phyloP scores from a whole-genome alignment of 768 basidiomycete genomes.

The Boletus sensibilis region DNA sequence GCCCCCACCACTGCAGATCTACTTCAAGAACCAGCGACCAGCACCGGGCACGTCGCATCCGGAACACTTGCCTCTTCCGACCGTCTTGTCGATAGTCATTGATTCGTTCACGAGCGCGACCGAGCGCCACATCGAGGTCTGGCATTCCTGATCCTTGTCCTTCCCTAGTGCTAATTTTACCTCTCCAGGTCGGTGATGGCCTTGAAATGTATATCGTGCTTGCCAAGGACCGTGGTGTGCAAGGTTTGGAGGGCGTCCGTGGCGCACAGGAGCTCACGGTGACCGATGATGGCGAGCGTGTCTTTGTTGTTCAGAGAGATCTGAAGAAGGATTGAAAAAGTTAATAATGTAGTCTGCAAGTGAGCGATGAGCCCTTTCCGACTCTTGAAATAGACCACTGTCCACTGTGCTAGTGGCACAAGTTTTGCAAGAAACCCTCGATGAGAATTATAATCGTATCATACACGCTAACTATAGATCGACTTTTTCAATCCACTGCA shows the following conservation, averaged over 20 bases:
- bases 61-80: constrained; percentile 72
- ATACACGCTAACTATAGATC: neutral
- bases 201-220: constrained; percentile 90
- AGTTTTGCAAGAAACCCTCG: neutral
- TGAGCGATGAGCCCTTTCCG: neutral
- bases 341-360: neutral
- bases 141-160: constrained; percentile 18
- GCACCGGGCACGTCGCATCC: constrained; percentile 75
- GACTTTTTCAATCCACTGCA: neutral
- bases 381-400: neutral
- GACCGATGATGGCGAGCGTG: constrained; percentile 63
- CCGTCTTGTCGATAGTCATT: constrained; percentile 83
- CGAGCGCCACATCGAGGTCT: constrained; percentile 95
- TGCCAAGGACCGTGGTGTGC: constrained; percentile 60
- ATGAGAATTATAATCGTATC: neutral
- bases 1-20: constrained; percentile 58
- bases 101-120: constrained; percentile 98
- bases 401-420: neutral
- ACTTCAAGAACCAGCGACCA: constrained; percentile 93
- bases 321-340: constrained; percentile 75
- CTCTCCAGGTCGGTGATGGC: constrained; percentile 83
- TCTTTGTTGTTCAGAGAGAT: constrained; percentile 74
- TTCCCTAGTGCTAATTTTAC: constrained; percentile 4
- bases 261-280: constrained; percentile 65
- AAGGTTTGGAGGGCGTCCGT: constrained; percentile 53